Conservation (phyloP, 2,329 filamentous ascomycete genomes). For the Aspergillus sp. region DNA sequence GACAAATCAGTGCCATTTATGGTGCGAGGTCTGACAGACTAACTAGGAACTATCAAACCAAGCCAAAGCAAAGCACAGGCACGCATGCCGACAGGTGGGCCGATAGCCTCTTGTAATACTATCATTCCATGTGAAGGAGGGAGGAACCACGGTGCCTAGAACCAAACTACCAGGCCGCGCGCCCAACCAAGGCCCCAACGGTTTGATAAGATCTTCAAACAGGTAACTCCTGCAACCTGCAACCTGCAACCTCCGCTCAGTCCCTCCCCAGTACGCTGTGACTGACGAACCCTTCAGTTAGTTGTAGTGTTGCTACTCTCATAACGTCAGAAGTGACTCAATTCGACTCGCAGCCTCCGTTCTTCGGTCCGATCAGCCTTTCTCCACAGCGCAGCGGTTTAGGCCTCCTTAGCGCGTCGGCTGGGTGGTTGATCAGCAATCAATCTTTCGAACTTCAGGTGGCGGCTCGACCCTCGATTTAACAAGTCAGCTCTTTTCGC, state of each 20-base stretch:
- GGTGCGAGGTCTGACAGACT: neutral
- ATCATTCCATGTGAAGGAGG: conserved; percentile 11
- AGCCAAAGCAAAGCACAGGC: neutral
- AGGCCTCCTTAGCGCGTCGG: conserved; percentile 17
- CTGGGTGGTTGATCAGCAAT: conserved; percentile 17
- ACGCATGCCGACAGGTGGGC: conserved; percentile 3
- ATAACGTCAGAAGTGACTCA: conserved; percentile 3
- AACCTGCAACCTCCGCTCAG: neutral
- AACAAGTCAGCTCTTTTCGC: neutral
- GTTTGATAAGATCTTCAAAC: conserved; percentile 16
- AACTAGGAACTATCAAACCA: neutral
- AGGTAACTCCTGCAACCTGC: neutral
- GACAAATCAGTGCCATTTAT: neutral
- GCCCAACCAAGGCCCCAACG: conserved; percentile 16
- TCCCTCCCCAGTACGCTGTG: neutral
- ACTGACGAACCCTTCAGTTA: neutral
- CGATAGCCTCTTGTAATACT: conserved; percentile 8
- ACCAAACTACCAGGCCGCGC: conserved; percentile 1
- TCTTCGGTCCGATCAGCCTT: conserved; percentile 5
- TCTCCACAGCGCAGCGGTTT: conserved; percentile 16
- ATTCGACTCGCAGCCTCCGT: neutral
- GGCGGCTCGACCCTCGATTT: conserved; percentile 3
- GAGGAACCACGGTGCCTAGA: conserved; percentile 11
- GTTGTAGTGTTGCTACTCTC: neutral
- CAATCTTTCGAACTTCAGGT: conserved; percentile 7